Base-by-base conservation (phyloP, 1,284 basidiomycete genomes). In the Papiliotrema nemorosa region DNA sequence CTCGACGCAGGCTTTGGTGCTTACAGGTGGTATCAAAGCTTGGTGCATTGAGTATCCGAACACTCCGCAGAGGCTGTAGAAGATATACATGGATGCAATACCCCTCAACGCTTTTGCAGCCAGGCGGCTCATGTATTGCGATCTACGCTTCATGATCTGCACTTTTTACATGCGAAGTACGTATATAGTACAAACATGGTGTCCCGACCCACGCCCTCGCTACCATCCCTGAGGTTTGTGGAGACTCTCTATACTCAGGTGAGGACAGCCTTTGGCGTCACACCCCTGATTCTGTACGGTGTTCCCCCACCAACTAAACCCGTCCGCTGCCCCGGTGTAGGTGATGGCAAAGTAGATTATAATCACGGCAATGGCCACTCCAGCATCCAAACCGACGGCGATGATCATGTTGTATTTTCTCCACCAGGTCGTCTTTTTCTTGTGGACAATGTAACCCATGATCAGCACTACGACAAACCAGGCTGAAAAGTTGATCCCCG, bases 401-500 rank as follows among this genome's bases (percentile, higher is more conserved):
- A 24, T 22, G 20, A 22, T 40, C 38, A 40, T 40, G 22, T 22
- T 40, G 38, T 40, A 40, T 14, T 40, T 40, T 40, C 38, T 40
- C 38, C 38, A 40, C 6, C 38, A 40, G 5, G 18, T 20, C n/a
- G 38, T 40, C 38, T 40, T 20, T 22, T 40, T 40, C 38, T 40
- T 40, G 38, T 40, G 38, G 6, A 40, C 5, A 22, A 40, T 24
- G 22, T 40, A 40, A 22, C 38, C 38, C 6, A 33, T 9, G 25
- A 10, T 20, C 6, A 14, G 13, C 20, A 13, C 36, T 13, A 40
- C 38, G 38, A 22, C 38, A 22, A 40, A 40, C 38, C 38, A 40
- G 38, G 38, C n/a, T 13, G 18, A 21, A 22, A 40, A 40, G 22
- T 40, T 40, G 6, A 40, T 24, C 20, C 38, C 38, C 4, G 38